phyloP scores from a whole-genome alignment of 805 yeast species.

The Hanseniaspora valbyensis region DNA sequence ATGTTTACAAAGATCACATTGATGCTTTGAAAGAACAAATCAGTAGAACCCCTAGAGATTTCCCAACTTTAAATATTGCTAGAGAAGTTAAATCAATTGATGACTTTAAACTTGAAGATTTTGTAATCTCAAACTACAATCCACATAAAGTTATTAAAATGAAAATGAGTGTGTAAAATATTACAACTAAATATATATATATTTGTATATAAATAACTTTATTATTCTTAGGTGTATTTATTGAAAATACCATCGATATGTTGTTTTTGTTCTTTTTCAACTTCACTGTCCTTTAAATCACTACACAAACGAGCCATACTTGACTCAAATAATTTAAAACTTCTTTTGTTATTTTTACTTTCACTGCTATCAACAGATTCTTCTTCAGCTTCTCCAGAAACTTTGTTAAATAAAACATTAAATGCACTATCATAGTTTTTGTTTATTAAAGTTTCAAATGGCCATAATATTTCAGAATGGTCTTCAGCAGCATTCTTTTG shows the following conservation, averaged over 20 bases:
- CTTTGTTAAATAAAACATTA: background rate
- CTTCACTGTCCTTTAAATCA: background rate
- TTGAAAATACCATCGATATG: background rate
- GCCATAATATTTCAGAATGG: constrained; percentile 5
- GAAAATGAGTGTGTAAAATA: constrained; percentile 83
- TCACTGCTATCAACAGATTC: background rate
- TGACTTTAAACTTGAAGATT: constrained; percentile 81
- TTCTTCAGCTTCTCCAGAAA: background rate
- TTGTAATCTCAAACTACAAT: constrained; percentile 64
- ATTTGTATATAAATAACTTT: too few species aligned
- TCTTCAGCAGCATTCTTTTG: background rate
- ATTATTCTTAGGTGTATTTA: background rate
- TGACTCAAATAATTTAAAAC: background rate
- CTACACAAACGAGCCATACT: background rate
- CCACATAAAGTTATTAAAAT: constrained; percentile 79
- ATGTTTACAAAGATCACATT: constrained; percentile 84
- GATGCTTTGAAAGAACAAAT: constrained; percentile 81
- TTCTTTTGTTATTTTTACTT: background rate
- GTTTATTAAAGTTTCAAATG: constrained; percentile 14
- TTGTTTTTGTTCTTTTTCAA: background rate
- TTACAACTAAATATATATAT: background rate
- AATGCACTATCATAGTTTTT: constrained; percentile 8
- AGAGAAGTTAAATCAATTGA: constrained; percentile 64
- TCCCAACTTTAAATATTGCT: constrained; percentile 68
- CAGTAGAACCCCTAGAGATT: constrained; percentile 58